Evolutionary conservation across 768 basidiomycete species (phyloP), one percentile per base, ranked within the genome.

Genomic region (Phanerochaete sordida): DNA sequence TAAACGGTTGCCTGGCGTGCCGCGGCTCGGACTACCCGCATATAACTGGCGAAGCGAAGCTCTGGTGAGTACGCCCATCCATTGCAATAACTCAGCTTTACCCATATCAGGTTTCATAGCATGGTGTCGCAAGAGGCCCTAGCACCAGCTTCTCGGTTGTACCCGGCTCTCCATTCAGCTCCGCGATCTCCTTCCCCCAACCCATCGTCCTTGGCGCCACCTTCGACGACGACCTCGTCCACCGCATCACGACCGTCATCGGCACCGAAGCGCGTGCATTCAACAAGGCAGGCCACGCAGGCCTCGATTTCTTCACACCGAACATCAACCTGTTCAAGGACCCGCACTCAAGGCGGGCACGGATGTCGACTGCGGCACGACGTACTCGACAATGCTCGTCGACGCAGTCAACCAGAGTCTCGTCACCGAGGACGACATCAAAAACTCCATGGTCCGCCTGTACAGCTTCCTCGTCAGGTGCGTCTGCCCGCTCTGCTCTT

Each of bases 21-120:
- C 82, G 56, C 78, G 83, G 12, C 74, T 84, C 2, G 83, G 82
- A n/a, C 69, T 86, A 27, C 82, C 83, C 11, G 66, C 78, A 19
- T 86, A 86, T 55, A 74, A 83, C 49, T 84, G 83, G 83, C 84
- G 84, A 83, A 81, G 79, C 24, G 83, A 85, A 72, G 83, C 77
- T 2, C 65, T 85, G 65, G 84, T 84, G 64, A 57, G 76, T 63
- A 66, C 45, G 19, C n/a, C 13, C 7, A 31, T 13, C 45, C 27
- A 56, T 23, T 28, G n/a, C n/a, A n/a, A n/a, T n/a, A n/a, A n/a
- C n/a, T n/a, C n/a, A n/a, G n/a, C n/a, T n/a, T n/a, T n/a, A n/a
- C n/a, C n/a, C n/a, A n/a, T n/a, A n/a, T n/a, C n/a, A n/a, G n/a
- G n/a, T n/a, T n/a, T n/a, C n/a, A n/a, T 52, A 83, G 82, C 84